Conservation (phyloP, 129 eudicot species). For the Tagetes erecta region DNA sequence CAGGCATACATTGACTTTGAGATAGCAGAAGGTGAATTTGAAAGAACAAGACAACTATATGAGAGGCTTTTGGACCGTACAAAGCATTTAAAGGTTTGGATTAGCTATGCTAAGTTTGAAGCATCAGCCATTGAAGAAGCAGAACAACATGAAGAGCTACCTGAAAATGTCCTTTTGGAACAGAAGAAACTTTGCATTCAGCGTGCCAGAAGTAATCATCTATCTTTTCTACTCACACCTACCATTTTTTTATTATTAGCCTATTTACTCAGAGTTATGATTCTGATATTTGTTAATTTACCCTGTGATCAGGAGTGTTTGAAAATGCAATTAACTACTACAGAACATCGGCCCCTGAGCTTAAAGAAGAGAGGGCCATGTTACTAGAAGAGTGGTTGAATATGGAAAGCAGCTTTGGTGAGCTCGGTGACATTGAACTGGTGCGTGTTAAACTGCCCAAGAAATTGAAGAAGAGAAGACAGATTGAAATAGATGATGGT, state of each 20-base stretch:
- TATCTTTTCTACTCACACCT: constrained; percentile 16
- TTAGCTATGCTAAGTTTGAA: constrained; percentile 89
- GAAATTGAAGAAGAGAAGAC: constrained; percentile 82
- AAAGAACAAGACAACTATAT: constrained; percentile 75
- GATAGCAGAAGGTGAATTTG: constrained; percentile 77
- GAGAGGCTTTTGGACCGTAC: constrained; percentile 90
- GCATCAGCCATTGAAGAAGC: constrained; percentile 77
- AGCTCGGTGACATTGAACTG: constrained; percentile 62
- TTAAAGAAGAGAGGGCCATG: constrained; percentile 90
- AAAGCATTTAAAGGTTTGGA: constrained; percentile 92
- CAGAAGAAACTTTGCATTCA: constrained; percentile 57
- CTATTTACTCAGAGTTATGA: background rate
- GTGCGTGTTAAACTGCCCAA: constrained; percentile 77
- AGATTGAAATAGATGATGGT: constrained; percentile 73
- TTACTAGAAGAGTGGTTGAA: constrained; percentile 83
- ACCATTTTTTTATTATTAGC: background rate
- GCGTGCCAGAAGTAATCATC: constrained; percentile 71
- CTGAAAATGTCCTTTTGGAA: constrained; percentile 40
- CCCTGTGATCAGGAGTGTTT: constrained; percentile 59
- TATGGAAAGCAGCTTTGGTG: constrained; percentile 67
- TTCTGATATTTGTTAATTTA: background rate
- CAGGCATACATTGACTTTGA: constrained; percentile 97
- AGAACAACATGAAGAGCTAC: constrained; percentile 41
- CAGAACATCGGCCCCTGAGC: constrained; percentile 73
- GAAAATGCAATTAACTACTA: constrained; percentile 72